These are phyloP conservation scores for Paecilomyces variotii DNA, from an alignment of 2,329 filamentous ascomycete genomes.

Conservation along the genomic window DNA sequence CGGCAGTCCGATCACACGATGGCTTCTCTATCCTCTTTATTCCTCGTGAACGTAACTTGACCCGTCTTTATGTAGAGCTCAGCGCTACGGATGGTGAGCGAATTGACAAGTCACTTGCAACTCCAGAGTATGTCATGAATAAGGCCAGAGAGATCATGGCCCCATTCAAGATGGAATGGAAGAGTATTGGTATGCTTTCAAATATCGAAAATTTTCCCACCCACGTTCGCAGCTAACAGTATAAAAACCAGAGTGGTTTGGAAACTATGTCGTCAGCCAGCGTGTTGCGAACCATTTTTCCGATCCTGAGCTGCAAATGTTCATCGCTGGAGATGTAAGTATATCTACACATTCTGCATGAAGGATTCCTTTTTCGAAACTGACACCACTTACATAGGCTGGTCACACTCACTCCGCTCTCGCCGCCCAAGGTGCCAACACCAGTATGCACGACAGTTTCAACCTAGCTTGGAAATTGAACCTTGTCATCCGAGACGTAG, in stretches of 20 bases:
- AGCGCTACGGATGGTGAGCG: slow-evolving; percentile 17
- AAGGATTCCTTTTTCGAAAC: background rate
- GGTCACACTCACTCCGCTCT: slow-evolving; percentile 25
- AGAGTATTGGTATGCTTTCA: slow-evolving; percentile 23
- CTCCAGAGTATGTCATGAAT: slow-evolving; percentile 63
- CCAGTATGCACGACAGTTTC: slow-evolving; percentile 29
- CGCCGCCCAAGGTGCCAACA: slow-evolving; percentile 28
- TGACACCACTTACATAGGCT: slow-evolving; percentile 10
- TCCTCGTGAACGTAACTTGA: slow-evolving; percentile 65
- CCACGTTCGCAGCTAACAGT: background rate
- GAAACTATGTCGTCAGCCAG: slow-evolving; percentile 44
- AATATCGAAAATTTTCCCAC: background rate
- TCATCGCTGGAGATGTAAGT: slow-evolving; percentile 42
- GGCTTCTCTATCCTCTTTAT: slow-evolving; percentile 66
- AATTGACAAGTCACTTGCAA: slow-evolving; percentile 28
- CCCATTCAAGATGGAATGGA: slow-evolving; percentile 40
- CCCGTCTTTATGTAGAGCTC: slow-evolving; percentile 48
- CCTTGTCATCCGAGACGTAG: slow-evolving; percentile 17
- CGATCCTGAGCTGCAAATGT: slow-evolving; percentile 34
- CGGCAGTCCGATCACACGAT: slow-evolving; percentile 58
- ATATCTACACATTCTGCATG: background rate
- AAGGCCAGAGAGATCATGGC: slow-evolving; percentile 34
- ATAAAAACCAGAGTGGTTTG: slow-evolving; percentile 39
- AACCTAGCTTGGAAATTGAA: slow-evolving; percentile 30
- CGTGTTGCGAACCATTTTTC: slow-evolving; percentile 40